Base-by-base conservation (phyloP, 257 asterid genomes). In the Solanum medicagineum region DNA sequence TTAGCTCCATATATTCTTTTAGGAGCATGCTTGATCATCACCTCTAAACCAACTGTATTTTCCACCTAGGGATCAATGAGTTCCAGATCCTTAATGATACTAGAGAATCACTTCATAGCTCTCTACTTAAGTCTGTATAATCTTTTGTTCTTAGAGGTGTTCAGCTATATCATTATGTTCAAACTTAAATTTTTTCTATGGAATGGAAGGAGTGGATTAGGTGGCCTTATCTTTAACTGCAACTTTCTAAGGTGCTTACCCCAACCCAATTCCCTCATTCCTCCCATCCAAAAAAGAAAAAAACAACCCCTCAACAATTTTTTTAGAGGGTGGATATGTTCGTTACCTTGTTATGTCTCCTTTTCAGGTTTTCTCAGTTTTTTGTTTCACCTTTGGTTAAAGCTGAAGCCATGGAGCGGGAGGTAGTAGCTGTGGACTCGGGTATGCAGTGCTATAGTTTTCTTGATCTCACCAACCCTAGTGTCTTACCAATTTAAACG, bases 321-420 rank as follows among this genome's bases (percentile, higher is more conserved):
- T 56, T n/a, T 56, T 17, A 56, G 26, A 13, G 29, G 79, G 53
- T 70, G 66, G 83, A 87, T 77, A 84, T 24, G 40, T 45, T 86
- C 16, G 82, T 85, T 54, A 40, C 47, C 77, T 73, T 77, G 81
- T 51, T 85, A 88, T 84, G 71, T 79, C 36, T 83, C 49, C 81
- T 63, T 89, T 86, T 83, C 97, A 97, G 99, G 91, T 97, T 97
- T 91, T 93, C 98, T 86, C 98, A 94, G 84, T 95, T 97, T 92
- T 97, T 97, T 68, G 88, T 89, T 81, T 94, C 98, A 62, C 98
- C 99, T 57, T 88, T 97, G 86, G 94, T 94, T 69, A 95, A 97
- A 91, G 94, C 96, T 86, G 99, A 94, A 86, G 99, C 98, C 86
- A 95, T 97, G 99, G 99, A 95, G 81, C 91, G 98, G 85, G 99